Evolutionary conservation across 192 early-diverging fungal genomes (phyloP).

Genomic region (Coemansia sp.): DNA sequence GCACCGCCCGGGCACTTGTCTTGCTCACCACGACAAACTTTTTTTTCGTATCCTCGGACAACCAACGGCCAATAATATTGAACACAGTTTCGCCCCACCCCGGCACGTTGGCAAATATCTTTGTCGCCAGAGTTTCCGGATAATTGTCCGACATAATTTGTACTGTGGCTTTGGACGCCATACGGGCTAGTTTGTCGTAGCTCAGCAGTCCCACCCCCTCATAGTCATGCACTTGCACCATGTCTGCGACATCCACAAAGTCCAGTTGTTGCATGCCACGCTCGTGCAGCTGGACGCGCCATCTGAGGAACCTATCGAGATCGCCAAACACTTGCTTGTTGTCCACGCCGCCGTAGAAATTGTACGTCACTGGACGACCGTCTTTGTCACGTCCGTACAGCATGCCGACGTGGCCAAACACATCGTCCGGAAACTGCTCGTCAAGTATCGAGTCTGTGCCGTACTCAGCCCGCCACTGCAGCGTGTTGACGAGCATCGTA

Average conservation of each 20-base stretch:
- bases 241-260: slow-evolving; percentile 58
- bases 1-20: slow-evolving; percentile 25
- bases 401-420: slow-evolving; percentile 54
- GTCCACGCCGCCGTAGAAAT: slow-evolving; percentile 57
- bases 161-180: slow-evolving; percentile 57
- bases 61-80: slow-evolving; percentile 57
- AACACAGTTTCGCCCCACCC: slow-evolving; percentile 63
- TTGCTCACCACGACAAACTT: slow-evolving; percentile 64
- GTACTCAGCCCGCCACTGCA: slow-evolving; percentile 60
- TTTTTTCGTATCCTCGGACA: slow-evolving; percentile 59
- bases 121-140: slow-evolving; percentile 62
- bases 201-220: slow-evolving; percentile 54
- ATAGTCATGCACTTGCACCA: slow-evolving; percentile 66
- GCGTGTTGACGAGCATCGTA: slow-evolving; percentile 55
- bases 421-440: slow-evolving; percentile 52
- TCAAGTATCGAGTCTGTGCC: slow-evolving; percentile 46
- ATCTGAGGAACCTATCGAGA: slow-evolving; percentile 59
- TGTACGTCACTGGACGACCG: slow-evolving; percentile 63
- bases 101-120: slow-evolving; percentile 64
- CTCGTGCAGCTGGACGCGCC: slow-evolving; percentile 66
- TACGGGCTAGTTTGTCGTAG: slow-evolving; percentile 53
- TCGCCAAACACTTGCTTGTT: slow-evolving; percentile 59
- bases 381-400: slow-evolving; percentile 54
- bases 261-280: slow-evolving; percentile 57
- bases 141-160: slow-evolving; percentile 65